Base-by-base conservation (phyloP, 192 early-diverging fungal species). In the Backusella liffmaniae region DNA sequence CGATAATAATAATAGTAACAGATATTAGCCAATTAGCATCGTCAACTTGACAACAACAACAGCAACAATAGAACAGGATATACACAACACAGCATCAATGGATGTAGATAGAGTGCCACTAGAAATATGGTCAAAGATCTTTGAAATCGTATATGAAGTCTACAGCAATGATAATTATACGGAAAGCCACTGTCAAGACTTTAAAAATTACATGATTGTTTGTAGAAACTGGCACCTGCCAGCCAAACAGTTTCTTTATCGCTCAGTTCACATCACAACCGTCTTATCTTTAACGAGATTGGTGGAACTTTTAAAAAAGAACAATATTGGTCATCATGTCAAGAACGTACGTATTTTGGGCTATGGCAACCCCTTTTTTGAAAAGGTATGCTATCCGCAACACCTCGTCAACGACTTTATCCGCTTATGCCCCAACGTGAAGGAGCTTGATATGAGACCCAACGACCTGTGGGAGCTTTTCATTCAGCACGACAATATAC, bases 271-370 rank as follows among this genome's bases (percentile, higher is more conserved):
- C 10, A 62, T 62, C 23, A 62, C 56, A 23, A 62, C 56, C 3
- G 56, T 62, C 8, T 29, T 62, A 10, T 62, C 56, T 62, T 13
- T 62, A 10, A 29, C 56, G 0, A 26, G 26, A 29, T 62, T 62
- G 56, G 56, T 29, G 2, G 23, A 62, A 3, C 26, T 29, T 13
- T 62, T 62, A 29, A 62, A 62, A 62, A 62, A 9, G 23, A 62
- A 62, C 26, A 26, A 62, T 12, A 9, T 62, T 62, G 56, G 56
- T 62, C 56, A 62, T 62, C 56, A 62, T 29, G 56, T 62, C 56
- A 62, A 62, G 56, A 29, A 62, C 56, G 56, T 62, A 62, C 56
- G 56, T 12, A 62, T 62, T 12, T 62, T 62, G 26, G 56, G 56
- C 26, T 62, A 62, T 3, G 56, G 56, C 9, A 23, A 62, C 26